Evolutionary conservation across 768 basidiomycete genomes (phyloP).

Genomic region (Hericium alpestre): DNA sequence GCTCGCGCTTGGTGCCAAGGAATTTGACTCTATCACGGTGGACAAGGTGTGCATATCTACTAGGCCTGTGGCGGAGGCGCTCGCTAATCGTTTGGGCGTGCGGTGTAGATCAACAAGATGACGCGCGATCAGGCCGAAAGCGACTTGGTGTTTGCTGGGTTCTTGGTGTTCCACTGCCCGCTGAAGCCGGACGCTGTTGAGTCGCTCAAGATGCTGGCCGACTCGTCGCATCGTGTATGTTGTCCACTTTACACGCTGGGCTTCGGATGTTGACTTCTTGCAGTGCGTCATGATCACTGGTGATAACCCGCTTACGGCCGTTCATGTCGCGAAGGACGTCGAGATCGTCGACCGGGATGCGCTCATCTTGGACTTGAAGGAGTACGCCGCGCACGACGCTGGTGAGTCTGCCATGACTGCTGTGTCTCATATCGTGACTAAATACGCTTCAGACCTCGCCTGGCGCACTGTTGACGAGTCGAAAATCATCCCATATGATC

Average conservation of each 20-base stretch:
- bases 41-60: constrained; percentile 52
- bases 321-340: constrained; percentile 91
- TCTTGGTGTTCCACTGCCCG: constrained; percentile 97
- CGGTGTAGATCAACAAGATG: constrained; percentile 74
- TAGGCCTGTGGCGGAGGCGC: background rate
- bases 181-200: constrained; percentile 89
- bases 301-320: constrained; percentile 94
- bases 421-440: background rate
- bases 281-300: constrained; percentile 99
- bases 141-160: constrained; percentile 77
- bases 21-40: constrained; percentile 55
- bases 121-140: constrained; percentile 74
- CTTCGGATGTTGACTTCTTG: constrained; percentile 1
- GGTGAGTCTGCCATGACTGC: constrained; percentile 35
- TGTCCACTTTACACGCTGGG: background rate
- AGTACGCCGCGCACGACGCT: constrained; percentile 58
- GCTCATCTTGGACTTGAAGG: constrained; percentile 83
- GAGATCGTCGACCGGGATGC: constrained; percentile 95
- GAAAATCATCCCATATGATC: constrained; percentile 79
- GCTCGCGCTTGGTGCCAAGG: constrained; percentile 82
- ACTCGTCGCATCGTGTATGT: constrained; percentile 91
- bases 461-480: constrained; percentile 94
- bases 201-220: constrained; percentile 85
- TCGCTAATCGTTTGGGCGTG: background rate
- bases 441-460: constrained; percentile 49